phyloP scores from a whole-genome alignment of 2,329 filamentous ascomycete genomes.

The Pseudocercospora cruenta region DNA sequence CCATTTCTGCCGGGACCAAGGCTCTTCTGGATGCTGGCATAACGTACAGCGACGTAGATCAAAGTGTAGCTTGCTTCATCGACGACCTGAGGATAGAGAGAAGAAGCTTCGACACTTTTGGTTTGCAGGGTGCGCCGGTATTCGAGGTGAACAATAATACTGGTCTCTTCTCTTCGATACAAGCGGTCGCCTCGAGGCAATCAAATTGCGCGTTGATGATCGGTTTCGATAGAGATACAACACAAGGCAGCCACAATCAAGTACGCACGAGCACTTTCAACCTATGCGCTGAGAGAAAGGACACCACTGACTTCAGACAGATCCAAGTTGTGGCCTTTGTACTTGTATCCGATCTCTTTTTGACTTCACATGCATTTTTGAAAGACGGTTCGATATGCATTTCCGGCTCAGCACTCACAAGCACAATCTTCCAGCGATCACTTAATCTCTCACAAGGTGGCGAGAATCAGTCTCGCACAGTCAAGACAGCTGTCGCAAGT shows the following conservation, averaged over 20 bases:
- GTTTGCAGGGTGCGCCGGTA: constrained; percentile 27
- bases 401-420: constrained; percentile 19
- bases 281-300: background rate
- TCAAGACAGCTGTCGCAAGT: constrained; percentile 15
- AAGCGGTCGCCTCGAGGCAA: constrained; percentile 26
- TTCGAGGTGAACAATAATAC: constrained; percentile 27
- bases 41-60: constrained; percentile 32
- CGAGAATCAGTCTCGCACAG: constrained; percentile 16
- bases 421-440: constrained; percentile 18
- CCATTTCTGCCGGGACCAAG: constrained; percentile 30
- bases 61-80: constrained; percentile 27
- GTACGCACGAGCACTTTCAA: background rate
- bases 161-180: constrained; percentile 26
- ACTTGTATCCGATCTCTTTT: constrained; percentile 31
- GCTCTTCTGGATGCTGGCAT: constrained; percentile 35
- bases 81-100: constrained; percentile 23
- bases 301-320: background rate
- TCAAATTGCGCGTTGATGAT: constrained; percentile 29
- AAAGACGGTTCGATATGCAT: constrained; percentile 31
- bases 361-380: constrained; percentile 33
- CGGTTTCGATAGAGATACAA: constrained; percentile 27
- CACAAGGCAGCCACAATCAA: background rate
- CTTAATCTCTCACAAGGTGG: background rate
- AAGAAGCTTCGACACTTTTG: constrained; percentile 28
- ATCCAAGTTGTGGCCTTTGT: constrained; percentile 26